Conservation (phyloP, 164 flowering plant species). For the Chimonanthus praecox region DNA sequence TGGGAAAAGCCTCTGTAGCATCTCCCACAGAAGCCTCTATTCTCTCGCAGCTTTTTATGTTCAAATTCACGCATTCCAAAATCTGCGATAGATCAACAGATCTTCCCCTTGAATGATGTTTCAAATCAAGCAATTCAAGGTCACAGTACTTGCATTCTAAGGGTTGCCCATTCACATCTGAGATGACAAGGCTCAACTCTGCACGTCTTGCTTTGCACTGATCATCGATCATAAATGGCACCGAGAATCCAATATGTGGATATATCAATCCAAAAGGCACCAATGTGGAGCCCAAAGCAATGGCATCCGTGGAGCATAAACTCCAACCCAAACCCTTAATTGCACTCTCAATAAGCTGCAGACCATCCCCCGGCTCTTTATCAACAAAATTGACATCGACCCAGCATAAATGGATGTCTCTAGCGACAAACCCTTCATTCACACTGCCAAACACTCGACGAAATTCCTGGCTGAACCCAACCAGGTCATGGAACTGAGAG, state of each 20-base stretch:
- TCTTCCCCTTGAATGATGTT: slow-evolving; percentile 8
- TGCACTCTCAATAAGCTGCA: slow-evolving; percentile 28
- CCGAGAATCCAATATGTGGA: slow-evolving; percentile 55
- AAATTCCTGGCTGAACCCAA: slow-evolving; percentile 30
- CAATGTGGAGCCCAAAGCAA: slow-evolving; percentile 66
- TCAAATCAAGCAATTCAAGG: slow-evolving; percentile 48
- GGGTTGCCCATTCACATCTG: slow-evolving; percentile 61
- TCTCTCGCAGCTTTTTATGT: slow-evolving; percentile 6
- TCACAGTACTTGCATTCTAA: slow-evolving; percentile 68
- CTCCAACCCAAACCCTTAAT: slow-evolving; percentile 79
- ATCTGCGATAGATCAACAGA: slow-evolving; percentile 7
- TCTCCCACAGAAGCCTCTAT: slow-evolving; percentile 21
- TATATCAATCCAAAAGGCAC: slow-evolving; percentile 83
- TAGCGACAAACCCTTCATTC: slow-evolving; percentile 39
- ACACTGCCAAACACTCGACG: slow-evolving; percentile 36
- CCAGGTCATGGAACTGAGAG: slow-evolving; percentile 12
- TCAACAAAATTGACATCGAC: slow-evolving; percentile 43
- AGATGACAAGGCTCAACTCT: slow-evolving; percentile 53
- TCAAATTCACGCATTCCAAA: slow-evolving; percentile 12
- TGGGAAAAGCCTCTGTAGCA: slow-evolving; percentile 16
- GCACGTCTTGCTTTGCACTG: slow-evolving; percentile 16
- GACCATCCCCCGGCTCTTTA: slow-evolving; percentile 6
- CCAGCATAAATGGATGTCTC: slow-evolving; percentile 74
- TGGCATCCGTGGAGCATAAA: slow-evolving; percentile 51
- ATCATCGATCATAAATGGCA: slow-evolving; percentile 11